Evolutionary conservation across 2,329 filamentous ascomycete genomes (phyloP).

Genomic region (Coleophoma crateriformis): DNA sequence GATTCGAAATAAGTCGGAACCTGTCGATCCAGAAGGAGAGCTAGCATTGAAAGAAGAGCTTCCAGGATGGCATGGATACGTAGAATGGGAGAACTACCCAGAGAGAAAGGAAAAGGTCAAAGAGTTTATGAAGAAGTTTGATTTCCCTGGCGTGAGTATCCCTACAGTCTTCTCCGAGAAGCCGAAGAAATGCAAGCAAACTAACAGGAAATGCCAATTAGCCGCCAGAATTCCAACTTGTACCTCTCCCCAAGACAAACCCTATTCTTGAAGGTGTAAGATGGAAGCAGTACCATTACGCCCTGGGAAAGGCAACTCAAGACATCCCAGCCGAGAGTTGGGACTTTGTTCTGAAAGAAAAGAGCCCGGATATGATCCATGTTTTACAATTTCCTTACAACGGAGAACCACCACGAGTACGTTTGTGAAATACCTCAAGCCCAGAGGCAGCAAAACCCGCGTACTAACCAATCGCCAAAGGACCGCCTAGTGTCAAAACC

Average conservation of each 20-base stretch:
- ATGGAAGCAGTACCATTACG: slow-evolving; percentile 55
- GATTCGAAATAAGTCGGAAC: not conserved
- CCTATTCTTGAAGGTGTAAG: slow-evolving; percentile 49
- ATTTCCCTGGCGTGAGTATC: slow-evolving; percentile 33
- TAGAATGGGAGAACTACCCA: slow-evolving; percentile 67
- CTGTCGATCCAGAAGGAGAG: not conserved
- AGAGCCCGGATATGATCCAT: slow-evolving; percentile 55
- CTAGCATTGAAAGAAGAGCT: not conserved
- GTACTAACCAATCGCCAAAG: slow-evolving; percentile 1
- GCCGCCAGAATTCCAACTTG: slow-evolving; percentile 49
- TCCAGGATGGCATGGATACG: slow-evolving; percentile 32
- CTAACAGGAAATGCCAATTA: not conserved
- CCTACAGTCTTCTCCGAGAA: slow-evolving; percentile 6
- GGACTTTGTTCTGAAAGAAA: slow-evolving; percentile 49
- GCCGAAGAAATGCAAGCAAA: not conserved
- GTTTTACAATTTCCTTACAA: slow-evolving; percentile 60
- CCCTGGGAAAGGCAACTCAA: slow-evolving; percentile 38
- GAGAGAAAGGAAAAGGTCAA: slow-evolving; percentile 58
- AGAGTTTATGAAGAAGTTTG: slow-evolving; percentile 45
- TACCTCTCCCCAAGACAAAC: slow-evolving; percentile 48
- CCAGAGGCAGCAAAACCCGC: too few species aligned
- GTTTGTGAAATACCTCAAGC: not conserved
- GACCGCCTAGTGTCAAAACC: slow-evolving; percentile 46
- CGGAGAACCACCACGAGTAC: slow-evolving; percentile 48
- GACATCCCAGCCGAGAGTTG: slow-evolving; percentile 52